These are phyloP conservation scores for Alternaria brassicicola DNA, from an alignment of 2,329 filamentous ascomycete species.

Conservation along the genomic window DNA sequence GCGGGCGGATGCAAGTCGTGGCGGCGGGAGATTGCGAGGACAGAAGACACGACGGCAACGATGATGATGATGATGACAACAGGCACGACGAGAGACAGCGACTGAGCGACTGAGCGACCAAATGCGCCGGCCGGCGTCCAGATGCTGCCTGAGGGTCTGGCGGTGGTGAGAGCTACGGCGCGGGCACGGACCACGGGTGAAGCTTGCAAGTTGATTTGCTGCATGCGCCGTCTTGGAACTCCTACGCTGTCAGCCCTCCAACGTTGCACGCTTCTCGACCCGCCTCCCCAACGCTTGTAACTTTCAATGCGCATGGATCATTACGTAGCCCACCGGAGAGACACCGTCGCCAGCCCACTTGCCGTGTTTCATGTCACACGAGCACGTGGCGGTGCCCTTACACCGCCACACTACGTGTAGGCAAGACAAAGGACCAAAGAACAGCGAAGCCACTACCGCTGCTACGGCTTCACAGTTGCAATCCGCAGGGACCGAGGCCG, in stretches of 20 bases:
- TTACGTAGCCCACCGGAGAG: neutral
- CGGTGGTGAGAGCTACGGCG: slow-evolving; percentile 3
- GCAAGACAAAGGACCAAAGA: too few relatives aligned
- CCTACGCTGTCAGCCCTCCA: slow-evolving; percentile 8
- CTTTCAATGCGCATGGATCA: neutral
- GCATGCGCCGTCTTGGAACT: neutral
- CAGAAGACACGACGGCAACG: neutral
- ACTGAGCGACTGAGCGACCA: neutral
- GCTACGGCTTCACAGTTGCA: neutral
- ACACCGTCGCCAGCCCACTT: neutral
- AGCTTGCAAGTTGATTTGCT: slow-evolving; percentile 10
- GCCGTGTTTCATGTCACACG: slow-evolving; percentile 6
- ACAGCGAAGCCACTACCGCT: neutral
- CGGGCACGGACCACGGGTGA: slow-evolving; percentile 2
- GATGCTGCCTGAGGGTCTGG: slow-evolving; percentile 9
- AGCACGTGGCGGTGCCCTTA: slow-evolving; percentile 12
- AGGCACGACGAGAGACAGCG: slow-evolving; percentile 5
- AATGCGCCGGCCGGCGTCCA: slow-evolving; percentile 4
- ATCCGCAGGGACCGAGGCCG: neutral
- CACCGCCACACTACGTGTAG: neutral
- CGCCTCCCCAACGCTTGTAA: neutral
- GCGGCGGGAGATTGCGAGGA: neutral
- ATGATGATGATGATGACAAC: too few relatives aligned
- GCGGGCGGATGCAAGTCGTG: slow-evolving; percentile 13
- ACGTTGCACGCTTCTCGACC: slow-evolving; percentile 2